A percentile compares a stretch with the other conserved stretches of the same genome.
These are phyloP conservation scores for Aspergillus sclerotialis DNA, from an alignment of 2,329 filamentous ascomycete genomes.

Conservation along the genomic window DNA sequence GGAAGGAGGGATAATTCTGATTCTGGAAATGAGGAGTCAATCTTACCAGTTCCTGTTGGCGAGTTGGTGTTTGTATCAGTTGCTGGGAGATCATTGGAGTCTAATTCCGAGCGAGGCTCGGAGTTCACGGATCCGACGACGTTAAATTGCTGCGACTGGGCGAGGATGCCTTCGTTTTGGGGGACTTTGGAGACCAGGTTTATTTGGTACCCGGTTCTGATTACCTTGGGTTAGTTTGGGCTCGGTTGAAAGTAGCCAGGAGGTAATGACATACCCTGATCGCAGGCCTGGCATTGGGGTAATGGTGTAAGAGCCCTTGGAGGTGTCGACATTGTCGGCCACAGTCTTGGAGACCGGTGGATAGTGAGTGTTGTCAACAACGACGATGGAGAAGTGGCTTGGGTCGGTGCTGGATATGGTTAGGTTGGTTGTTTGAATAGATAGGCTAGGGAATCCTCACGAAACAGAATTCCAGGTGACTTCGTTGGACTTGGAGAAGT, in stretches of 20 bases:
- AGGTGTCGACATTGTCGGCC: conserved; percentile 28
- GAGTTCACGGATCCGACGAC: conserved; percentile 16
- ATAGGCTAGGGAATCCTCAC: conserved; percentile 14
- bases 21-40: too few species aligned
- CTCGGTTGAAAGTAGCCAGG: too few species aligned
- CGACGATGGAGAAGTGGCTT: conserved; percentile 31
- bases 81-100: too few species aligned
- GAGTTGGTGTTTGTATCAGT: too few species aligned
- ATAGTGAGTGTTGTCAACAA: conserved; percentile 35
- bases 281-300: conserved; percentile 17
- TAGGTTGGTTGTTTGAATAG: conserved; percentile 1
- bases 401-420: conserved; percentile 32
- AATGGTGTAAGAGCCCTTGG: conserved; percentile 28
- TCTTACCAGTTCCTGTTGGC: too few species aligned
- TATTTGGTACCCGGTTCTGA: conserved; percentile 34
- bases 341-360: conserved; percentile 26
- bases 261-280: background rate
- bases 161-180: conserved; percentile 34
- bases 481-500: conserved; percentile 30
- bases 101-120: too few species aligned
- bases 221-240: conserved; percentile 4
- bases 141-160: conserved; percentile 32
- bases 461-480: conserved; percentile 34
- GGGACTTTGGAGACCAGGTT: conserved; percentile 31
- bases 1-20: too few species aligned